phyloP scores from a whole-genome alignment of 2,329 filamentous ascomycete genomes.

The Fusarium sp. region DNA sequence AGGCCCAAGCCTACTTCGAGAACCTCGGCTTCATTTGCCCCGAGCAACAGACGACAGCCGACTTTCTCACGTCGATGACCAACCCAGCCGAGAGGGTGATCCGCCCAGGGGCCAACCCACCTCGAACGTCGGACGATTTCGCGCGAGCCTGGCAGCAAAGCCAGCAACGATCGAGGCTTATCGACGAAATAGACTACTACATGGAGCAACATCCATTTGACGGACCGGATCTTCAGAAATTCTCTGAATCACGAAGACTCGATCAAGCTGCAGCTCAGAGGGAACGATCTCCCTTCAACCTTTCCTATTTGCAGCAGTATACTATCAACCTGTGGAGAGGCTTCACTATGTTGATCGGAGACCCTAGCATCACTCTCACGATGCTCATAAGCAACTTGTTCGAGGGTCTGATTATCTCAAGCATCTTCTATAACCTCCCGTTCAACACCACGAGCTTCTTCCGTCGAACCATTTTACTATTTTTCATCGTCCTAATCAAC shows the following conservation, averaged over 20 bases:
- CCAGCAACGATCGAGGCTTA: conserved; percentile 36
- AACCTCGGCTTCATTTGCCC: conserved; percentile 65
- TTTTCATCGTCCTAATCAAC: conserved; percentile 36
- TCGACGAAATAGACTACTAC: conserved; percentile 47
- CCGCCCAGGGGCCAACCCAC: conserved; percentile 46
- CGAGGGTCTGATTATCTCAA: conserved; percentile 23
- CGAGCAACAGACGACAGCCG: conserved; percentile 70
- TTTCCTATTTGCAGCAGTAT: conserved; percentile 24
- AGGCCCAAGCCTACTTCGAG: conserved; percentile 43
- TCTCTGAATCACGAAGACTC: conserved; percentile 24
- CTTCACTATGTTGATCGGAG: conserved; percentile 20
- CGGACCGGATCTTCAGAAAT: conserved; percentile 33
- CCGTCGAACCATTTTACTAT: conserved; percentile 17
- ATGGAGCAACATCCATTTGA: conserved; percentile 35
- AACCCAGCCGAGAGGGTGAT: conserved; percentile 48
- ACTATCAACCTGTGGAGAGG: conserved; percentile 22
- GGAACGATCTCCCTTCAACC: conserved; percentile 27
- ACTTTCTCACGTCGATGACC: conserved; percentile 71
- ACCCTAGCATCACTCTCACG: conserved; percentile 24
- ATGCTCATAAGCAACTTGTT: conserved; percentile 36
- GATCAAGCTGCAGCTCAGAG: conserved; percentile 33
- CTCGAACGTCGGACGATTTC: conserved; percentile 51
- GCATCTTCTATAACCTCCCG: conserved; percentile 32
- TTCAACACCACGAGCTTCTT: conserved; percentile 21
- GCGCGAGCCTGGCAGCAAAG: conserved; percentile 47